Base-by-base conservation (phyloP, 2,329 filamentous ascomycete species). In the Fusarium buxicola region DNA sequence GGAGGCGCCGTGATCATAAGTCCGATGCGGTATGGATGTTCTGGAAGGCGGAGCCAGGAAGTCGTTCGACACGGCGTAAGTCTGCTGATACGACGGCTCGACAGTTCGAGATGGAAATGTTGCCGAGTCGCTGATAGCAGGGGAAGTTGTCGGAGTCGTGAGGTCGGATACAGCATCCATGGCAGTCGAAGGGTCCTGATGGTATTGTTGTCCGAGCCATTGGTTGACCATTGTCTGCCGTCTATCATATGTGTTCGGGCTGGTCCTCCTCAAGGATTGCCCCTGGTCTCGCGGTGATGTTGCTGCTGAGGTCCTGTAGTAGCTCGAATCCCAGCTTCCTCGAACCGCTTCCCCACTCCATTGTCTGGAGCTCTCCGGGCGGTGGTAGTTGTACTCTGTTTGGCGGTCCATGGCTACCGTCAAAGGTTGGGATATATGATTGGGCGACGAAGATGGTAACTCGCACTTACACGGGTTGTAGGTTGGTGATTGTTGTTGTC, bases 301-400 rank as follows among this genome's bases (percentile, higher is more conserved):
- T 41, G 54, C 39, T 21, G 63, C 65, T 34, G 55, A 53, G n/a
- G 69, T 60, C 28, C 52, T 52, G n/a, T 69, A 65, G 38, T 66
- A 63, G 38, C 55, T 65, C 21, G 66, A 69, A 28, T 68, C 65
- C 61, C 67, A 69, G 46, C 68, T 72, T 5, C 69, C 69, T 8
- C 66, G 65, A 35, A 71, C 59, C 5, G 68, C 68, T 32, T 72
- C 69, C 8, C 70, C 69, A 24, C 69, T 72, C 69, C 69, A 72
- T n/a, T 71, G 66, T 5, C 68, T 54, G 12, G 68, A 71, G 51
- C 60, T 62, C n/a, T 67, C 68, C n/a, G 61, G 52, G 40, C 64
- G 61, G 45, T 45, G 54, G 21, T 51, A 52, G 34, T 28, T 48
- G 34, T 57, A 57, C 35, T 68, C 54, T 15, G 60, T 50, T 52